phyloP scores from a whole-genome alignment of 78 protist species.

The Acrasis kona region DNA sequence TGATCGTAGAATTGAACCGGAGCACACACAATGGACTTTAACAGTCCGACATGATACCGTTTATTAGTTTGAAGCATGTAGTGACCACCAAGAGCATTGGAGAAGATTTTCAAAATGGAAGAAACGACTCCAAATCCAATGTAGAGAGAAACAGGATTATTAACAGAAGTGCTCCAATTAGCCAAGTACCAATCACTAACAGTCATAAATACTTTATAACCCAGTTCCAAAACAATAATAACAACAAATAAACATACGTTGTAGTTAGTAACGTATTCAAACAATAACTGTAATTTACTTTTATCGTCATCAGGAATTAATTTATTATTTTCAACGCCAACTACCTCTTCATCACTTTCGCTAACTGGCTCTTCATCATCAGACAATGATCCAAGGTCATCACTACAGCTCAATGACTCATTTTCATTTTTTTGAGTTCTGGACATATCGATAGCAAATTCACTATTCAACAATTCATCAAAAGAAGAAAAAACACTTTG shows the following conservation, averaged over 20 bases:
- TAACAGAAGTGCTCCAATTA: neutral
- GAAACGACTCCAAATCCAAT: neutral
- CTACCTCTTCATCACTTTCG: neutral
- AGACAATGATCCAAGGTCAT: too few species aligned
- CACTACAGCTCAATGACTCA: too few species aligned
- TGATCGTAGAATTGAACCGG: neutral
- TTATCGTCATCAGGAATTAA: neutral
- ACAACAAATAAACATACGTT: neutral
- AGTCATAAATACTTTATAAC: neutral
- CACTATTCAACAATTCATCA: too few species aligned
- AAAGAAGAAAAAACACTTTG: neutral
- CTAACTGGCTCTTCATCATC: neutral
- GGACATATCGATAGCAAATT: too few species aligned
- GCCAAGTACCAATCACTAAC: neutral
- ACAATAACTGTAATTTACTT: neutral
- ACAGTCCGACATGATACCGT: neutral
- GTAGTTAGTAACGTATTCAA: neutral
- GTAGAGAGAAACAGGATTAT: neutral
- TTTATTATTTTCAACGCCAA: neutral
- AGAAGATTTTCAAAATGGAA: neutral
- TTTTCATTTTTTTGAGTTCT: too few species aligned
- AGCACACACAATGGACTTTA: neutral
- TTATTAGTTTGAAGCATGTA: neutral
- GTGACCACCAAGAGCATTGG: neutral
- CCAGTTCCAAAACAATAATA: neutral